Evolutionary conservation across 2,329 filamentous ascomycete genomes (phyloP), one percentile per base, ranked within the genome.

Genomic region (Calonectria hawksworthii): DNA sequence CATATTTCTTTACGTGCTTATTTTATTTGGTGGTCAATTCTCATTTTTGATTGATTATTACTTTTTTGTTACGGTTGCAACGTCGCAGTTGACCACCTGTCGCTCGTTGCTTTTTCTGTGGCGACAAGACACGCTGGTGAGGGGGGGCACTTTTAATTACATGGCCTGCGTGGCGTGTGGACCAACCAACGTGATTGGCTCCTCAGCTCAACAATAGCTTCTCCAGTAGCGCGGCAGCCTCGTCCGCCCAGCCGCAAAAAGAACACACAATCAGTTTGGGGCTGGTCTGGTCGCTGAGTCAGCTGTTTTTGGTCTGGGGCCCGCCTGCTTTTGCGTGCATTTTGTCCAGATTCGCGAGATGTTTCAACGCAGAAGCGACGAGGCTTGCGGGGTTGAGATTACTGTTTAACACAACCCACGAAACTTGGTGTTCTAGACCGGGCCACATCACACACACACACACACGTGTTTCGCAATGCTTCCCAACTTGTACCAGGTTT

Each of bases 401-500:
- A 6, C n/a, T 23, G 23, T 38, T 16, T 41, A 28, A n/a, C 2
- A n/a, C 14, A 23, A 23, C 6, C 23, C 23, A 26, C 3, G 8
- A 16, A 11, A 21, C 14, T 21, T 23, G 13, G 21, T 32, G 2
- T 61, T 26, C 11, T n/a, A 10, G 41, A n/a, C 38, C 38, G 16
- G 21, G 4, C 18, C 41, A 13, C 28, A 14, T 11, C 7, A n/a
- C 14, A 14, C 13, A 32, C 28, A 16, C 16, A 10, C 28, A 44
- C 16, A 6, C 38, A 41, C 38, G 16, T 14, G 21, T n/a, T 7
- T 41, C 56, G 38, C 36, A 47, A 74, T 74, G 68, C 14, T 68
- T 8, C 54, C 64, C 9, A 74, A 74, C 38, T 26, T 72, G 28
- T 74, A 74, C 23, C n/a, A 14, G 18, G 18, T 7, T 34, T 3